A percentile compares a stretch with the other conserved stretches of the same genome.
These are phyloP conservation scores for Botrytis medusae DNA, from an alignment of 2,329 filamentous ascomycete species.

Conservation along the genomic window DNA sequence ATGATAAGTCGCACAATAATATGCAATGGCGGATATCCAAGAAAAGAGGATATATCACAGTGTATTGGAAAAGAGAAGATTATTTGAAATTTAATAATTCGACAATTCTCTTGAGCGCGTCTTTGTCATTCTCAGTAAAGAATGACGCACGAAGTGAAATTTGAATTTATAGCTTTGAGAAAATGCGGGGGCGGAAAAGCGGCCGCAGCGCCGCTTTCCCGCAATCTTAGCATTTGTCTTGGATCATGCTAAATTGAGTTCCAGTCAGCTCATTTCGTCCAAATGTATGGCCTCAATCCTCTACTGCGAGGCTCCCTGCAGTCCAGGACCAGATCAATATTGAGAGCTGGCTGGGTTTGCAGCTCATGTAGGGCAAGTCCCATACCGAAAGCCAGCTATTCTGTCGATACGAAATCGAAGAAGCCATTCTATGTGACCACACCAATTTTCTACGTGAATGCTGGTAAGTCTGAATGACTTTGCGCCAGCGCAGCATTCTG, in stretches of 20 bases:
- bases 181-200: slow-evolving; percentile 9
- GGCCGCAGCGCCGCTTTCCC: slow-evolving; percentile 3
- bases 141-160: slow-evolving; percentile 13
- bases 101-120: background rate
- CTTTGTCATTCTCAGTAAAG: background rate
- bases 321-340: slow-evolving; percentile 17
- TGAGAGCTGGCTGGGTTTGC: slow-evolving; percentile 32
- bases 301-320: slow-evolving; percentile 27
- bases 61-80: background rate
- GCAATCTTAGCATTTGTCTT: background rate
- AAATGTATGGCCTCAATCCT: slow-evolving; percentile 26
- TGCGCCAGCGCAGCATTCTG: slow-evolving; percentile 13
- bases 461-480: slow-evolving; percentile 53
- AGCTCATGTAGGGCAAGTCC: slow-evolving; percentile 29
- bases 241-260: background rate
- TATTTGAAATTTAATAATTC: background rate
- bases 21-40: background rate
- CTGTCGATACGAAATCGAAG: slow-evolving; percentile 33
- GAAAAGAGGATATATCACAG: background rate
- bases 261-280: background rate
- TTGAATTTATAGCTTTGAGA: background rate
- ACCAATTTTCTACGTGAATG: slow-evolving; percentile 99
- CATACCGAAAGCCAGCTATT: slow-evolving; percentile 23
- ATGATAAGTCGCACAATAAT: slow-evolving; percentile 24
- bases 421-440: slow-evolving; percentile 97